A percentile compares a stretch with the other conserved stretches of the same genome.
phyloP scores from a whole-genome alignment of 2,329 filamentous ascomycete genomes.

The Zasmidium citrigriseum region DNA sequence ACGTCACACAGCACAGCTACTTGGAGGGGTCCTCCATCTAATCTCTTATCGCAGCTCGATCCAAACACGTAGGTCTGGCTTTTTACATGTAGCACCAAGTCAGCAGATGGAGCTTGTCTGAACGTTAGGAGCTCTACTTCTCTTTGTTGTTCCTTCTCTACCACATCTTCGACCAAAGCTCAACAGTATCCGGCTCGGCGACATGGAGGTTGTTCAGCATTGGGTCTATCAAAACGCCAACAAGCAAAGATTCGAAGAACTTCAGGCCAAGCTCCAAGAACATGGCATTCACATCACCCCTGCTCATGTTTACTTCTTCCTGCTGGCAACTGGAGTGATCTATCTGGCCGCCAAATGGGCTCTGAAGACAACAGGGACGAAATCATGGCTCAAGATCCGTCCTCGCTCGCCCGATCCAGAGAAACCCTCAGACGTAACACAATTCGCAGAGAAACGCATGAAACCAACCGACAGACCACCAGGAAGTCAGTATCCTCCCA shows the following conservation, averaged over 20 bases:
- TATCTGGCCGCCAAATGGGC: background rate
- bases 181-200: background rate
- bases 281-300: background rate
- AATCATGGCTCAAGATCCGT: conserved; percentile 13
- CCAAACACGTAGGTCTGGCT: background rate
- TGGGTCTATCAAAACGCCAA: background rate
- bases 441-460: conserved; percentile 26
- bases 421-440: conserved; percentile 38
- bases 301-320: background rate
- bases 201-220: background rate
- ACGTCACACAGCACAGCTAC: conserved; percentile 4
- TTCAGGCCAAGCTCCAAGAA: background rate
- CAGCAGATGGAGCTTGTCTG: background rate
- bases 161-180: background rate
- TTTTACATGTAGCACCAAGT: background rate
- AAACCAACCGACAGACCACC: conserved; percentile 42
- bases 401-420: conserved; percentile 46
- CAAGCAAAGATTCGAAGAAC: background rate
- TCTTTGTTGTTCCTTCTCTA: background rate
- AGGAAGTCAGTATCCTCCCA: conserved; percentile 44
- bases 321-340: background rate
- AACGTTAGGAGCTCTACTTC: background rate
- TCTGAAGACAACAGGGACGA: background rate
- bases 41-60: background rate
- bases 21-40: background rate